Conservation (phyloP, 768 basidiomycete genomes). For the Artomyces pyxidatus region DNA sequence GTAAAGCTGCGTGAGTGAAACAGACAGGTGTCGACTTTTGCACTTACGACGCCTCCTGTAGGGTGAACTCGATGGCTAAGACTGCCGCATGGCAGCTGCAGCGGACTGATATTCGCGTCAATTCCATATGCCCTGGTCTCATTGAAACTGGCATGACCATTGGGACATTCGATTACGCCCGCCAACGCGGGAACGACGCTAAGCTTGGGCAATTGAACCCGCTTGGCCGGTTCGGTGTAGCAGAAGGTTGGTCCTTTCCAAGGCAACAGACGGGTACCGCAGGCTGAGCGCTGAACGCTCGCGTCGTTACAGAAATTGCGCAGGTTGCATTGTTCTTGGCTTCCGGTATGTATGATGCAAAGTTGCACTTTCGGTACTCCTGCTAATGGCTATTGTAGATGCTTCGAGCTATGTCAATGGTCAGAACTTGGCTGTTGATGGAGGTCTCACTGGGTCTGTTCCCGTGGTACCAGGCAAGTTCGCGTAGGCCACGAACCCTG, state of each 20-base stretch:
- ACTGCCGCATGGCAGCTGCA: constrained; percentile 75
- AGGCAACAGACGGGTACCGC: constrained; percentile 14
- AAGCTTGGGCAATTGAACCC: constrained; percentile 86
- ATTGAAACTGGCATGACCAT: constrained; percentile 93
- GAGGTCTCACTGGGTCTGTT: constrained; percentile 72
- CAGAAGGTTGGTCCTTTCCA: no score
- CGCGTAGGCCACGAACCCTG: no score
- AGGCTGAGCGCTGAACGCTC: constrained; percentile 7
- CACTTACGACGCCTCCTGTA: constrained; percentile 23
- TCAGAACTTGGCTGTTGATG: constrained; percentile 80
- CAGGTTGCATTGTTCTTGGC: constrained; percentile 81
- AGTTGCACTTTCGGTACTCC: neutral
- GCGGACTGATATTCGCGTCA: constrained; percentile 80
- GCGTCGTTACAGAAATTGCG: constrained; percentile 60
- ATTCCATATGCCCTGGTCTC: constrained; percentile 83
- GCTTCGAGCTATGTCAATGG: constrained; percentile 92
- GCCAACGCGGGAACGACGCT: constrained; percentile 57
- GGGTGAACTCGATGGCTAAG: constrained; percentile 84
- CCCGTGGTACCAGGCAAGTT: constrained; percentile 73
- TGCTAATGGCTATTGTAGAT: constrained; percentile 34
- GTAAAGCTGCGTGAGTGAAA: constrained; percentile 77
- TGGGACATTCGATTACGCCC: constrained; percentile 68
- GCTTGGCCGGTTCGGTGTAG: constrained; percentile 70
- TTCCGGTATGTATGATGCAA: constrained; percentile 63
- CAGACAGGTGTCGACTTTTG: constrained; percentile 1